Percentiles rank a stretch among this genome's conserved stretches.
Evolutionary conservation across 352 stramenopile genomes (phyloP).

Genomic region (Aphanomyces euteiches): DNA sequence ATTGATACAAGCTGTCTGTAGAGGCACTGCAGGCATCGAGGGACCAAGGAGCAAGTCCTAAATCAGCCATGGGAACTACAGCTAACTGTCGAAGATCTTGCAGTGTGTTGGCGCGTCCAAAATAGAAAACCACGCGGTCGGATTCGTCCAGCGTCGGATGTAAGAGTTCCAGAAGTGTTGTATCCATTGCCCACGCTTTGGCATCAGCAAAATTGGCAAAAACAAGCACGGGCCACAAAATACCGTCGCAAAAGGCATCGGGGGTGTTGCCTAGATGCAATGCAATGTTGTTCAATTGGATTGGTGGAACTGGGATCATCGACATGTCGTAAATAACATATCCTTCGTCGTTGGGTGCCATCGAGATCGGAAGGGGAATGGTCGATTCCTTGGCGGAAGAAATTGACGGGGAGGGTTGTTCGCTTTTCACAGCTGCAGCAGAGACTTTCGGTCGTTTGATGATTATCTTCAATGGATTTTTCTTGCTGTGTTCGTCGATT

Average conservation of each 20-base stretch:
- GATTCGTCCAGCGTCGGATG: not conserved
- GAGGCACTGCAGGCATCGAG: not conserved
- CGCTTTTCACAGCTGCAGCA: not conserved
- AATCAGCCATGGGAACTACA: not conserved
- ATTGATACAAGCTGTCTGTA: not conserved
- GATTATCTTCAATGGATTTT: not conserved
- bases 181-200: conserved; percentile 9
- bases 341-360: too few species aligned
- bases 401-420: not conserved
- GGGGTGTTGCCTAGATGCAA: not conserved
- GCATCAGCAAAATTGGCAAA: not conserved
- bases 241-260: not conserved
- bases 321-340: too few species aligned
- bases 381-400: not conserved
- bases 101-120: conserved; percentile 1
- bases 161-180: not conserved
- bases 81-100: not conserved
- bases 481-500: not conserved
- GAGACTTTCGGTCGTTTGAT: not conserved
- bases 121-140: conserved; percentile 4
- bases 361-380: too few species aligned
- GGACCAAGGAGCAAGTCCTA: not conserved
- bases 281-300: not conserved
- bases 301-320: not conserved
- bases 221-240: conserved; percentile 3